Percentiles rank a stretch among this genome's conserved stretches.
Conservation (phyloP, 441 rosid genomes). For the Erodium trifolium region DNA sequence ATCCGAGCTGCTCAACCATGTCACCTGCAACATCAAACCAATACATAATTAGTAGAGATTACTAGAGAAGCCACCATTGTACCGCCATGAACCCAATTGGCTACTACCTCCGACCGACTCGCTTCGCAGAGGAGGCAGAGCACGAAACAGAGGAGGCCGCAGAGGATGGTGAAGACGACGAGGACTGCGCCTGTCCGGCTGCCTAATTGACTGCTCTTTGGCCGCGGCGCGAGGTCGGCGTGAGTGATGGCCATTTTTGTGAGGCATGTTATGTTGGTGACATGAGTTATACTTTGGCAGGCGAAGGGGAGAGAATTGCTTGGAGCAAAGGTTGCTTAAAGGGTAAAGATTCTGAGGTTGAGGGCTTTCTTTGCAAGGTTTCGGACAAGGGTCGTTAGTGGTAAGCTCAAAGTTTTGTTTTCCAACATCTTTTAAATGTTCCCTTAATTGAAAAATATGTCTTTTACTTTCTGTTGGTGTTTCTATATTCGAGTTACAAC, state of each 20-base stretch:
- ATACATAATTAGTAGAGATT: no score
- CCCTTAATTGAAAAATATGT: no score
- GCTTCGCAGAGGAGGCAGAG: conserved; percentile 90
- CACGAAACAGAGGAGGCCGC: conserved; percentile 67
- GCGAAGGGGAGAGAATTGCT: conserved; percentile 52
- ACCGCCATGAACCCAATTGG: background rate
- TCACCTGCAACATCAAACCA: conserved; percentile 30
- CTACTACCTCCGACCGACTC: conserved; percentile 64
- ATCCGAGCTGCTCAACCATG: conserved; percentile 27
- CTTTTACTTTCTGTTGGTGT: no score
- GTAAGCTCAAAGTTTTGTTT: background rate
- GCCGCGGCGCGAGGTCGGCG: conserved; percentile 66
- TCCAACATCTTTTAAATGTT: no score
- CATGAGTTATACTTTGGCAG: background rate
- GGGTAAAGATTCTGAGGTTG: conserved; percentile 61
- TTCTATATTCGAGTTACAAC: no score
- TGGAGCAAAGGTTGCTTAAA: conserved; percentile 87
- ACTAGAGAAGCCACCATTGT: no score
- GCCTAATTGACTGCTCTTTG: conserved; percentile 43
- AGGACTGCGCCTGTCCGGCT: conserved; percentile 37
- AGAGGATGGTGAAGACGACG: conserved; percentile 45
- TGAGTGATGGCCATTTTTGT: conserved; percentile 58
- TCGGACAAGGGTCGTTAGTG: no score
- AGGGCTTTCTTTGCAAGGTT: conserved; percentile 20
- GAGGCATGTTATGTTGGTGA: conserved; percentile 20